Evolutionary conservation across 2,329 filamentous ascomycete species (phyloP), one percentile per base, ranked within the genome.

Genomic region (Xylaria sp.): DNA sequence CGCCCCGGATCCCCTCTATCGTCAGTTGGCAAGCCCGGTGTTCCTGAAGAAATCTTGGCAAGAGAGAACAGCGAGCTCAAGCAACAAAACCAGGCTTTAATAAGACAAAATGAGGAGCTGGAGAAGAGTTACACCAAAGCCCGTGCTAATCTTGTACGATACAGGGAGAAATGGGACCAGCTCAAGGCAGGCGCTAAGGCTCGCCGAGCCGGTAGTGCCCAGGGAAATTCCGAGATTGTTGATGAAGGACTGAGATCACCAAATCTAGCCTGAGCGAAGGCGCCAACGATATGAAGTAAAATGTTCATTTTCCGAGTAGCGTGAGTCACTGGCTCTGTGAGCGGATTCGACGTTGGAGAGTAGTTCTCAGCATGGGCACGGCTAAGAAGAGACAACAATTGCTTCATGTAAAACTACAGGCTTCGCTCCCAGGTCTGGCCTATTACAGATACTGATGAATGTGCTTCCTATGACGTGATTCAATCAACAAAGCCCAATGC

Each of bases 51-150:
- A 38, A 75, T 77, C 6, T 73, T 87, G 54, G 79, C 78, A 53
- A 81, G 77, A 61, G 85, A 85, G 72, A 84, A 90, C 27, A 82
- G 81, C 53, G 90, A 93, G 69, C 80, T 94, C 15, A 91, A 94
- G 76, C 88, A 91, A 60, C 85, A 91, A 73, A 79, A 94, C 25
- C 80, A 82, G 9, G 80, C 82, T 22, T 81, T 86, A 66, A 79
- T 85, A 61, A 86, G 85, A 71, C 87, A 92, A 69, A 85, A 90
- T 72, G 88, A 91, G 54, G 85, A 85, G 53, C 81, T 93, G 54
- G 88, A 97, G 81, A 84, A 81, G 75, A 86, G 87, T 62, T 84
- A 87, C 57, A 81, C 80, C 36, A 87, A 85, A 72, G 83, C 85
- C 76, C 81, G 86, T 68, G 83, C 84, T 73, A 87, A 86, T 65